These are phyloP conservation scores for Laburnicola sp. DNA, from an alignment of 2,329 filamentous ascomycete genomes.

Conservation along the genomic window DNA sequence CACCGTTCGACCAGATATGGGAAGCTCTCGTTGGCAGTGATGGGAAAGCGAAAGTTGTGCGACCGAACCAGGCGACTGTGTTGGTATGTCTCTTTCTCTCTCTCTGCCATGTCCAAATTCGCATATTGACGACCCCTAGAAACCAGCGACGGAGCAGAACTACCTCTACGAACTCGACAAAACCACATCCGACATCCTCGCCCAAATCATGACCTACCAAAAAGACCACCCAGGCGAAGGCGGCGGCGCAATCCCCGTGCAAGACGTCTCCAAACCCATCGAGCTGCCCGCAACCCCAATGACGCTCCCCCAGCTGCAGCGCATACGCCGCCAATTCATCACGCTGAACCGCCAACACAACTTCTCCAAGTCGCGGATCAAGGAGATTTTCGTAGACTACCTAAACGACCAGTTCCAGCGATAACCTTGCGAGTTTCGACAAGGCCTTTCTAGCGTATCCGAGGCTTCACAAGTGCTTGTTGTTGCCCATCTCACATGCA, in stretches of 20 bases:
- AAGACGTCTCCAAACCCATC: constrained; percentile 60
- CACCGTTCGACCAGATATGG: constrained; percentile 73
- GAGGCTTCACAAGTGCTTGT: neutral
- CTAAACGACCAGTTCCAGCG: constrained; percentile 43
- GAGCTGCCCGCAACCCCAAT: constrained; percentile 68
- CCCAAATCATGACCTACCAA: constrained; percentile 69
- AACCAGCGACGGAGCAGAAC: constrained; percentile 64
- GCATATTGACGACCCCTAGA: constrained; percentile 43
- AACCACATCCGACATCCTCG: constrained; percentile 75
- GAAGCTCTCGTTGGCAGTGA: constrained; percentile 65
- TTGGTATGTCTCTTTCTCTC: constrained; percentile 45
- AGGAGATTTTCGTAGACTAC: constrained; percentile 46
- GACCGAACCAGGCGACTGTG: constrained; percentile 76
- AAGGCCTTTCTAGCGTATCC: neutral
- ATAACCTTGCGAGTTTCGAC: constrained; percentile 18
- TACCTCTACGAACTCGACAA: constrained; percentile 81
- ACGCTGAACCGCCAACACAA: constrained; percentile 70
- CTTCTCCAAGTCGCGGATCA: constrained; percentile 45
- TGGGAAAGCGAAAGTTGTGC: constrained; percentile 67
- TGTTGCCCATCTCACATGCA: neutral
- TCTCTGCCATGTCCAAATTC: neutral
- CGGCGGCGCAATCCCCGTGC: constrained; percentile 60
- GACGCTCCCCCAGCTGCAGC: constrained; percentile 74
- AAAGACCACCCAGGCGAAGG: constrained; percentile 65
- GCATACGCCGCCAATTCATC: constrained; percentile 76